Evolutionary conservation across 1,284 basidiomycete genomes (phyloP).

Genomic region (Naganishia sp.): DNA sequence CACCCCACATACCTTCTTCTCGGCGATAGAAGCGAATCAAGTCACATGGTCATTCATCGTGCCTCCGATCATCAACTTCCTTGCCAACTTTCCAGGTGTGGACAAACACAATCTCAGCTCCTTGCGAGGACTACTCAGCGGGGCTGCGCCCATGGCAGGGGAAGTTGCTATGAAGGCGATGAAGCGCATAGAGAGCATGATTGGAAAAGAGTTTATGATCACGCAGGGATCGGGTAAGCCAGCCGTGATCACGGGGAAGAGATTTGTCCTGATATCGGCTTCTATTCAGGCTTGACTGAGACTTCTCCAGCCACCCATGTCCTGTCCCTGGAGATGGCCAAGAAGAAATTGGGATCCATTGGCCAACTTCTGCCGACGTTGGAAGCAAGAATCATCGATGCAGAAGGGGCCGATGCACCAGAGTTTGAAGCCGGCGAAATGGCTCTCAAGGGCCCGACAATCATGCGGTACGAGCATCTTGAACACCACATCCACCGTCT

Average conservation of each 20-base stretch:
- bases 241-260: not conserved
- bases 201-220: slow-evolving; percentile 20
- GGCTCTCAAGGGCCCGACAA: slow-evolving; percentile 71
- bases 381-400: slow-evolving; percentile 68
- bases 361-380: slow-evolving; percentile 76
- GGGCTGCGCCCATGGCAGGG: slow-evolving; percentile 77
- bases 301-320: slow-evolving; percentile 55
- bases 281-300: slow-evolving; percentile 56
- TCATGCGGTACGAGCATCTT: slow-evolving; percentile 67
- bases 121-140: slow-evolving; percentile 66
- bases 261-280: slow-evolving; percentile 64
- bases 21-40: slow-evolving; percentile 68
- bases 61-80: slow-evolving; percentile 73
- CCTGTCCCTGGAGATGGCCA: slow-evolving; percentile 44
- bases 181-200: slow-evolving; percentile 51
- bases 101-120: slow-evolving; percentile 69
- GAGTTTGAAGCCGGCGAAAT: slow-evolving; percentile 71
- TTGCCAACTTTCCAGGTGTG: slow-evolving; percentile 59
- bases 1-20: slow-evolving; percentile 60
- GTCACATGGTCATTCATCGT: slow-evolving; percentile 70
- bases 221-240: slow-evolving; percentile 33
- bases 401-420: slow-evolving; percentile 50
- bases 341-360: slow-evolving; percentile 62
- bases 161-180: slow-evolving; percentile 61
- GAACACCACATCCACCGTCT: not conserved